These are phyloP conservation scores for Claviceps maximensis DNA, from an alignment of 2,329 filamentous ascomycete genomes.

Conservation along the genomic window DNA sequence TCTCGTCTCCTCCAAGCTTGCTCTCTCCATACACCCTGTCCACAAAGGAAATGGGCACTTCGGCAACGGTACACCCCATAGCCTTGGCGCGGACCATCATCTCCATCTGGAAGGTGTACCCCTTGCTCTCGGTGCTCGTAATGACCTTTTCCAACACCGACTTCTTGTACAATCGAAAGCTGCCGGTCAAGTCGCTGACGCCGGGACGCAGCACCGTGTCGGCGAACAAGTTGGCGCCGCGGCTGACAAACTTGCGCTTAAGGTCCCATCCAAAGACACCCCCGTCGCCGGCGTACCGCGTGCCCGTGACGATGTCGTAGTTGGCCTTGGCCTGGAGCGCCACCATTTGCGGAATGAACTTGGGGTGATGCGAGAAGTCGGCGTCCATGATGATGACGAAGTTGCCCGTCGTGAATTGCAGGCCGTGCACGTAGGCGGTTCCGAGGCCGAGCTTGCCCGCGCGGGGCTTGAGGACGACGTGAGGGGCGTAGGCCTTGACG, in stretches of 20 bases:
- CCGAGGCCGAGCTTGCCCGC: constrained; percentile 94
- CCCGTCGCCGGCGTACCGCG: constrained; percentile 76
- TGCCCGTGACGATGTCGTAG: constrained; percentile 96
- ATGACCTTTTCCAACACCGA: constrained; percentile 82
- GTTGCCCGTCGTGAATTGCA: constrained; percentile 83
- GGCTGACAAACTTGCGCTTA: constrained; percentile 71
- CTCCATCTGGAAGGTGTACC: constrained; percentile 99
- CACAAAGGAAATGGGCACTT: constrained; percentile 94
- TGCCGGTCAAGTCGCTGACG: constrained; percentile 89
- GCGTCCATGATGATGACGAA: constrained; percentile 99
- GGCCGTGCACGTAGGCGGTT: constrained; percentile 88
- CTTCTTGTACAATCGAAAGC: constrained; percentile 91
- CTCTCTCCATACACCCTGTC: constrained; percentile 91
- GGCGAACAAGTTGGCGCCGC: constrained; percentile 88
- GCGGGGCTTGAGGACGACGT: constrained; percentile 74
- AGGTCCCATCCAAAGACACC: constrained; percentile 96
- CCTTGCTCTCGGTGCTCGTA: constrained; percentile 81
- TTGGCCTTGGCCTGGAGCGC: constrained; percentile 59
- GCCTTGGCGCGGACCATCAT: constrained; percentile 96
- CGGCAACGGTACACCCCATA: constrained; percentile 85
- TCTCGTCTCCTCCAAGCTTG: constrained; percentile 89
- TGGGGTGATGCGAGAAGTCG: constrained; percentile 97
- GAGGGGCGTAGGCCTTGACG: constrained; percentile 67
- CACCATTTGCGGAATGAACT: constrained; percentile 96
- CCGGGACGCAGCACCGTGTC: constrained; percentile 88